These are phyloP conservation scores for Benincasa hispida DNA, from an alignment of 306 rosid genomes.

Conservation along the genomic window DNA sequence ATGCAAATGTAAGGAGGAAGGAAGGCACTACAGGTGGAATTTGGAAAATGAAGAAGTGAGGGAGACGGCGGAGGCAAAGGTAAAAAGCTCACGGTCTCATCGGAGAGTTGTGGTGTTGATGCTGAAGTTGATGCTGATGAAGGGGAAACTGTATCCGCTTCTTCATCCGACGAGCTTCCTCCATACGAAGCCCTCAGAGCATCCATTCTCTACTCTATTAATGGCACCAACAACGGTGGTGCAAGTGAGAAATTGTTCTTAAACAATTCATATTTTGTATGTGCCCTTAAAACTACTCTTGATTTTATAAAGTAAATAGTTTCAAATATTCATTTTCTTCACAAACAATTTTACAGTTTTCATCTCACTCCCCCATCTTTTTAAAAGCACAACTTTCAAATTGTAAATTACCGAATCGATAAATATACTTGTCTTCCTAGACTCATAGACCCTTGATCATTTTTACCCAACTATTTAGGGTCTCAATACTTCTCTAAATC, in stretches of 20 bases:
- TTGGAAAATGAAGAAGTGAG: slow-evolving; percentile 41
- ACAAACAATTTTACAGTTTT: too few species aligned
- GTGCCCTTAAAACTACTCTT: background rate
- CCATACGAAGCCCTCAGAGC: slow-evolving; percentile 64
- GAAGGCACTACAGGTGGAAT: slow-evolving; percentile 28
- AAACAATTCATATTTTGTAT: background rate
- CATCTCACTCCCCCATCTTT: too few species aligned
- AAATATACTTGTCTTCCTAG: too few species aligned
- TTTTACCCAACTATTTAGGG: too few species aligned
- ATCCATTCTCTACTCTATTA: slow-evolving; percentile 32
- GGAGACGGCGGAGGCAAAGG: slow-evolving; percentile 63
- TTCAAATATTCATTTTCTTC: background rate
- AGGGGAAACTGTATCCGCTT: slow-evolving; percentile 26
- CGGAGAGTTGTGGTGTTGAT: background rate
- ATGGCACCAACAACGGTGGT: background rate
- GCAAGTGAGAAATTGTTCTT: background rate
- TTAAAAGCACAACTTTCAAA: too few species aligned
- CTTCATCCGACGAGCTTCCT: slow-evolving; percentile 50
- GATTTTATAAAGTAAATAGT: too few species aligned
- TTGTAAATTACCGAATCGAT: too few species aligned
- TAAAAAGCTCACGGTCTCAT: background rate
- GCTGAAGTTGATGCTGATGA: slow-evolving; percentile 13
- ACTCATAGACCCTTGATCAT: too few species aligned
- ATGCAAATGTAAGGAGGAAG: background rate
- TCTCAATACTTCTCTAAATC: too few species aligned